Evolutionary conservation across 257 asterid genomes (phyloP), one percentile per base, ranked within the genome.

Genomic region (Verbascum thapsus): DNA sequence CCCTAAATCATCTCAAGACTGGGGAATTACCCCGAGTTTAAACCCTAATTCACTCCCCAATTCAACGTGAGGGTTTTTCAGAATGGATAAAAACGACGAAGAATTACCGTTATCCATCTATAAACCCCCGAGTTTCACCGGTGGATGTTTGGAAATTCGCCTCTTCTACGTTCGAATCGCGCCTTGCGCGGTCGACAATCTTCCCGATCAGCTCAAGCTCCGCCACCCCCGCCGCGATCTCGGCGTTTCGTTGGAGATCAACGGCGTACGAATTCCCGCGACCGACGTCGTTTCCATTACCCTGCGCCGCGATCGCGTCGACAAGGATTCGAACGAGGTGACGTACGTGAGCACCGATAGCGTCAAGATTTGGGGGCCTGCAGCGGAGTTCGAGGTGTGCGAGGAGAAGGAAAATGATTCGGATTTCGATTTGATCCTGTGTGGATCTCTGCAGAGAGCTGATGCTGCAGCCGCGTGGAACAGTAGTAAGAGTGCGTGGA

Each of bases 331-430:
- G 0, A 82, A 87, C n/a, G 97, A 90, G 95, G 97, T 83, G 8
- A 87, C 97, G 7, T 90, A 83, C 56, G 95, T 90, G 42, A 83
- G 92, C 69, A 90, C 96, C 4, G 95, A 87, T 19, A 81, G 82
- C 45, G 88, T 90, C 13, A 82, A 80, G 53, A 58, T 85, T 16
- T 76, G 96, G 11, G 97, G 95, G 6, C 82, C 92, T 32, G 80
- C n/a, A n/a, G n/a, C 77, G 17, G 95, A 90, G 51, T 87, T 90
- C 61, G 97, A 87, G 85, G 97, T 87, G 9, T 61, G 78, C 50
- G 95, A 81, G 7, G 83, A 78, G 66, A 79, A 76, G 58, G 76
- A 67, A n/a, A n/a, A n/a, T 20, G 80, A 50, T 75, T 30, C 52
- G 70, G 94, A 78, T 18, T 50, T 18, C 22, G 68, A 40, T 61